Evolutionary conservation across 352 stramenopile genomes (phyloP).

Genomic region (Phytophthora pisi): DNA sequence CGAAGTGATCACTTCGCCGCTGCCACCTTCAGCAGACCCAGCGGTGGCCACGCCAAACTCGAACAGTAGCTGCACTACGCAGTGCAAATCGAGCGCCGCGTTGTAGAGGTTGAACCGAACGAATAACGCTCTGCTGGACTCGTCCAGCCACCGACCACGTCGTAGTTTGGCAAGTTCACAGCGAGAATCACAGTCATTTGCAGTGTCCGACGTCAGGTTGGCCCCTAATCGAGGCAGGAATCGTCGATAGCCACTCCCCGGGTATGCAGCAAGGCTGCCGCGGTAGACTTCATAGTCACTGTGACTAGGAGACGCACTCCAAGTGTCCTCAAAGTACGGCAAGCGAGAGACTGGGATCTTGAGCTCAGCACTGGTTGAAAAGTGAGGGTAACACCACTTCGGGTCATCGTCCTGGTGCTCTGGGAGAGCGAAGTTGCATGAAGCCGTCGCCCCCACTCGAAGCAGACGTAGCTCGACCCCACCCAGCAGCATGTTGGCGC

Average conservation of each 20-base stretch:
- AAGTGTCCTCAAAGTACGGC: conserved; percentile 42
- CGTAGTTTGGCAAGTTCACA: conserved; percentile 49
- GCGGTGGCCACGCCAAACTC: conserved; percentile 48
- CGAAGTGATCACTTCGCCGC: conserved; percentile 41
- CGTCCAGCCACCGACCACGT: conserved; percentile 57
- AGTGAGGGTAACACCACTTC: conserved; percentile 51
- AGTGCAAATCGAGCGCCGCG: conserved; percentile 51
- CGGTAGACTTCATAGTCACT: conserved; percentile 27
- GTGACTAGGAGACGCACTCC: conserved; percentile 8
- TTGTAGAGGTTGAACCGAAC: conserved; percentile 78
- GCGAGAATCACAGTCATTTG: conserved; percentile 31
- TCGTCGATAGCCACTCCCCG: conserved; percentile 31
- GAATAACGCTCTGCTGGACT: conserved; percentile 51
- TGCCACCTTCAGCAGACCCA: conserved; percentile 22
- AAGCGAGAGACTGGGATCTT: conserved; percentile 17
- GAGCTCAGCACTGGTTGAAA: conserved; percentile 28
- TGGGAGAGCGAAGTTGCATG: conserved; percentile 12
- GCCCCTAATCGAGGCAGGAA: conserved; percentile 28
- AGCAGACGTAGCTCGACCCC: conserved; percentile 58
- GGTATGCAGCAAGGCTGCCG: conserved; percentile 48
- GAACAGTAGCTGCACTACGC: conserved; percentile 55
- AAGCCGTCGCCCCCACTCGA: conserved; percentile 43
- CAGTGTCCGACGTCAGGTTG: conserved; percentile 2
- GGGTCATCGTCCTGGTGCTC: conserved; percentile 4
- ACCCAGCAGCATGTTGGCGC: conserved; percentile 61